Base-by-base conservation (phyloP, 768 basidiomycete genomes). In the Mycena olivaceomarginata region DNA sequence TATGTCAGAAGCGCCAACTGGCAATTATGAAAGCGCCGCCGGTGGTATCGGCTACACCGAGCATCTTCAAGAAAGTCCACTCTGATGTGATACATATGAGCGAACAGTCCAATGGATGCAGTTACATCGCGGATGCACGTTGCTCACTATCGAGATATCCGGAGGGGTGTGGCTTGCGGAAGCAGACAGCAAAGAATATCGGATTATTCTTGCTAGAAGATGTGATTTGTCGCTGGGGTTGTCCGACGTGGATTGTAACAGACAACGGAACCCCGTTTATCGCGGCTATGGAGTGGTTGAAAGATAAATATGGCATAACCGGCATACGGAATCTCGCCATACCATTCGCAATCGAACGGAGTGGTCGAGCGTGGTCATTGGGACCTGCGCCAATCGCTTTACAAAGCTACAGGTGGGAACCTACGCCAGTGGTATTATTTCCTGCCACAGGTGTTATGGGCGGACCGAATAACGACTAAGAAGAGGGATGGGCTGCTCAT, bases 1-100 rank as follows among this genome's bases (percentile, higher is more conserved):
- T 81, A 2, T 87, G 86, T 72, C 85, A 88, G 66, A 64, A 81
- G 1, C 68, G 83, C 7, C 67, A 67, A 39, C 81, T 48, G 51
- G 75, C 74, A 2, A 70, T 83, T 31, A 57, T 85, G 2, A 66
- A 80, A 2, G 82, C 85, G 11, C 85, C 83, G 8, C 84, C 86
- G 9, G 79, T 79, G 5, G 77, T 85, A 10, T 63, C 85, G 0
- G 69, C 71, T 4, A 82, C 84, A 0, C 78, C 77, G 25, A 77
- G 79, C 22, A 45, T 64, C 11, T 64, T 64, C n/a, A 41, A 64
- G n/a, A 64, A 64, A 18, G 63, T 64, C n/a, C 10, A 37, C 85
- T 22, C 63, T 2, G 83, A 85, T 68, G 82, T 78, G 0, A 85
- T 86, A 83, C 73, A 83, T 4, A 67, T 81, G 31, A 64, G 63